Conservation (phyloP, 2,329 filamentous ascomycete species). For the Curvularia verruculosa region DNA sequence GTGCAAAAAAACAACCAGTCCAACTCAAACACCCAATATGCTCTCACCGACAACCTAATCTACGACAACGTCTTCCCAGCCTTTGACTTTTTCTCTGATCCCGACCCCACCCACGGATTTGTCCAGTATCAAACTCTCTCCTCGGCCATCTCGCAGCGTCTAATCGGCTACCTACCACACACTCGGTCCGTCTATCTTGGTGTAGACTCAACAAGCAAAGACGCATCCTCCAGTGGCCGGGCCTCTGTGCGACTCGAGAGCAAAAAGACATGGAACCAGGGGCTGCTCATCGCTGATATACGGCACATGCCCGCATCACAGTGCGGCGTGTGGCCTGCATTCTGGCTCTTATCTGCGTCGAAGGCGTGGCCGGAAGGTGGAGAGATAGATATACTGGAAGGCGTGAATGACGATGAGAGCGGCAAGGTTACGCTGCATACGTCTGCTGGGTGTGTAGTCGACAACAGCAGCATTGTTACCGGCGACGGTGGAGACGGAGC, state of each 20-base stretch:
- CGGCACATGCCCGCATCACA: conserved; percentile 42
- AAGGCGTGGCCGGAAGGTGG: conserved; percentile 43
- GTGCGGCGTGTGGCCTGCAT: conserved; percentile 45
- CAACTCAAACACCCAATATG: conserved; percentile 18
- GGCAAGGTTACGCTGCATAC: conserved; percentile 47
- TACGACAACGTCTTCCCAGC: conserved; percentile 42
- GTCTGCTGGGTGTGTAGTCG: conserved; percentile 28
- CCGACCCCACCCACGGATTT: conserved; percentile 41
- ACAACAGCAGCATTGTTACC: conserved; percentile 13
- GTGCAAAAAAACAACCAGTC: conserved; percentile 5
- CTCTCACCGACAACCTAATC: conserved; percentile 35
- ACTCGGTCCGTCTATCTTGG: conserved; percentile 46
- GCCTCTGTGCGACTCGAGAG: conserved; percentile 40
- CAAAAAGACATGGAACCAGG: conserved; percentile 39
- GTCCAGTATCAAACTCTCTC: conserved; percentile 36
- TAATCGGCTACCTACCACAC: background rate
- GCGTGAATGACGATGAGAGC: conserved; percentile 37
- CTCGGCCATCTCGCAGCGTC: conserved; percentile 27
- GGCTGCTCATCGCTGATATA: conserved; percentile 44
- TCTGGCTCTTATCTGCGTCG: conserved; percentile 39
- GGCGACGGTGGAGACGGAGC: background rate
- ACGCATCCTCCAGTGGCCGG: conserved; percentile 30
- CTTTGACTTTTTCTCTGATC: conserved; percentile 40
- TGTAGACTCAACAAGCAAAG: conserved; percentile 48
- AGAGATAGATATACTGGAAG: conserved; percentile 48